Evolutionary conservation across 495 filamentous ascomycete genomes (phyloP).

Genomic region (Clohesyomyces aquaticus): DNA sequence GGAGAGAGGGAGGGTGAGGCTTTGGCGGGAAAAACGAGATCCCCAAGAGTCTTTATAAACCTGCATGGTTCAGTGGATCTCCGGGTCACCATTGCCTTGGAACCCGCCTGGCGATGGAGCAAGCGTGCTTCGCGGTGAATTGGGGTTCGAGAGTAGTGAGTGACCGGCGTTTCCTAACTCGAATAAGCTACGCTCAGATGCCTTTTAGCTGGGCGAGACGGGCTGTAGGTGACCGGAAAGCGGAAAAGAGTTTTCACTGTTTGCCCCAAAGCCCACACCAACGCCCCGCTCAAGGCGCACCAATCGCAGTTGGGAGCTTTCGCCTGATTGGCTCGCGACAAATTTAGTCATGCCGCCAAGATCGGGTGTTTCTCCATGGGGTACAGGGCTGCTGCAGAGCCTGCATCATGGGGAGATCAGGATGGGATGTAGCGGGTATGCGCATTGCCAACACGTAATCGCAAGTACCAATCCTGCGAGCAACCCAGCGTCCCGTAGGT

Average conservation of each 20-base stretch:
- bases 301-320: neutral
- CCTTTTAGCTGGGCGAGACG: neutral
- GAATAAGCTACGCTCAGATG: neutral
- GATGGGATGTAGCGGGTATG: too few species aligned
- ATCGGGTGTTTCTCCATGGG: neutral
- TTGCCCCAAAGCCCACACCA: neutral
- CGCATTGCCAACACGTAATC: too few species aligned
- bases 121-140: neutral
- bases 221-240: neutral
- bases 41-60: neutral
- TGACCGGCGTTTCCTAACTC: slow-evolving; percentile 10
- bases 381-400: too few species aligned
- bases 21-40: neutral
- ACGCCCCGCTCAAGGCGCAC: neutral
- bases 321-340: neutral
- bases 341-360: neutral
- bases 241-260: slow-evolving; percentile 8
- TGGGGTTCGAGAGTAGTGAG: neutral
- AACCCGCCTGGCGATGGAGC: too few species aligned
- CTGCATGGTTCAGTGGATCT: too few species aligned
- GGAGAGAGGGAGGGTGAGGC: neutral
- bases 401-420: too few species aligned
- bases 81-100: too few species aligned
- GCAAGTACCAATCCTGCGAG: too few species aligned
- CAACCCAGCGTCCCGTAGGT: too few species aligned